Base-by-base conservation (phyloP, 192 early-diverging fungal species). In the Coemansia sp. region DNA sequence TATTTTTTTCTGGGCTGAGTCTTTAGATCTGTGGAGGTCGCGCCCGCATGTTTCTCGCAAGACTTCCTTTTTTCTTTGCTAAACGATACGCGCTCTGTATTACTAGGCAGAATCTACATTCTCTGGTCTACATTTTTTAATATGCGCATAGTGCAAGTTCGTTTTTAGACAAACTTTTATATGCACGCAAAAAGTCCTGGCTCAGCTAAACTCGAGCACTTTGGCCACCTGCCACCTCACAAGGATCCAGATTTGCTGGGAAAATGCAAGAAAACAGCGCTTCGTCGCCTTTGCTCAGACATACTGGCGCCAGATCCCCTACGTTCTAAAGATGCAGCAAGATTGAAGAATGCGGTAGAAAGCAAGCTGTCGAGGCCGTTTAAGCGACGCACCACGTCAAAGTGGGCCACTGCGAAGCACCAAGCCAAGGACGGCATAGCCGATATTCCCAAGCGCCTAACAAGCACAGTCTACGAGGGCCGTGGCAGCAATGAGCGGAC, bases 251-350 rank as follows among this genome's bases (percentile, higher is more conserved):
- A 32, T 32, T 16, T 12, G 12, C 3, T 12, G 28, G 11, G 30
- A 2, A 30, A 28, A 20, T 15, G 30, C 16, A 32, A 26, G 31
- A 54, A 48, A 28, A 42, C 17, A 9, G 9, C 23, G 6, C 37
- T 45, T 43, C 51, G 60, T 14, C 51, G 60, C 11, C 39, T 62
- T 18, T 62, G 45, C 26, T 21, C 44, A 8, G 60, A 62, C 10
- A 39, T 62, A 16, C 14, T 62, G 52, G 43, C 60, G 23, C 48
- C 39, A 2, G 45, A 47, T 11, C 6, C 5, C 20, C 43, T 45
- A 17, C 43, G 43, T 17, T 11, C 43, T 11, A 23, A 26, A 26
- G 23, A 26, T 26, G 2, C 23, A 26, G 23, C 21, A 8, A 26
- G 21, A 20, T 20, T 28, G 7, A 47, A 28, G 23, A 47, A 28